These are phyloP conservation scores for Podaxis sp. DNA, from an alignment of 768 basidiomycete genomes.

Conservation along the genomic window DNA sequence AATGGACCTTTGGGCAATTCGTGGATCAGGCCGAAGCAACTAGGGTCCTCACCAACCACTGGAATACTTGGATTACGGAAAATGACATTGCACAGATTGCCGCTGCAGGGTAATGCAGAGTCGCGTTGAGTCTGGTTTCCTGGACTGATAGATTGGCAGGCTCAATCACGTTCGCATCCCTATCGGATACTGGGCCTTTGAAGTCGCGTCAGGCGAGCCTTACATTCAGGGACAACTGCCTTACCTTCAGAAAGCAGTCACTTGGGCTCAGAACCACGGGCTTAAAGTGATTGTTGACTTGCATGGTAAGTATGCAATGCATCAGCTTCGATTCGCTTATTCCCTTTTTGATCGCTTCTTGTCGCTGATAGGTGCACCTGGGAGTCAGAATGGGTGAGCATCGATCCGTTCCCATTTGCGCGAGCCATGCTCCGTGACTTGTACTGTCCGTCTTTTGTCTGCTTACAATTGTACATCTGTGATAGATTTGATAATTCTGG, in stretches of 20 bases:
- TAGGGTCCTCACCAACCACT: slow-evolving; percentile 60
- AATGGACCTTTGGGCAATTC: slow-evolving; percentile 73
- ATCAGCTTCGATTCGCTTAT: neutral
- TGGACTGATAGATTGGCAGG: slow-evolving; percentile 32
- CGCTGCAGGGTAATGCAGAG: slow-evolving; percentile 59
- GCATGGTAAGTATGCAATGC: slow-evolving; percentile 37
- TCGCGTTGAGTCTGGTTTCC: slow-evolving; percentile 3
- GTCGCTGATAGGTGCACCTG: slow-evolving; percentile 55
- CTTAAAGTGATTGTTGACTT: slow-evolving; percentile 84
- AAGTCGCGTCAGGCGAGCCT: slow-evolving; percentile 75
- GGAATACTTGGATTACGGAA: slow-evolving; percentile 85
- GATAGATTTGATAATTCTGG: slow-evolving; percentile 82
- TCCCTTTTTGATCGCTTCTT: slow-evolving; percentile 12
- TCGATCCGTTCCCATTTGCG: neutral
- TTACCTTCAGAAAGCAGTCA: slow-evolving; percentile 63
- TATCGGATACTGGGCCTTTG: slow-evolving; percentile 91
- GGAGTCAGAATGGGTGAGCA: slow-evolving; percentile 77
- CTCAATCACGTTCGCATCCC: slow-evolving; percentile 83
- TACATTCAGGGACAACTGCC: slow-evolving; percentile 75
- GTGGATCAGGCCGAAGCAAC: slow-evolving; percentile 50
- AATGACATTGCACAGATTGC: slow-evolving; percentile 74
- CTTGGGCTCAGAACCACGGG: slow-evolving; percentile 67
- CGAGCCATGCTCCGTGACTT: slow-evolving; percentile 9
- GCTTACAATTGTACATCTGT: slow-evolving; percentile 3
- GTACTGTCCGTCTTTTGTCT: slow-evolving; percentile 2